Evolutionary conservation across 345 rosid species (phyloP).

Genomic region (Citrus australasica): DNA sequence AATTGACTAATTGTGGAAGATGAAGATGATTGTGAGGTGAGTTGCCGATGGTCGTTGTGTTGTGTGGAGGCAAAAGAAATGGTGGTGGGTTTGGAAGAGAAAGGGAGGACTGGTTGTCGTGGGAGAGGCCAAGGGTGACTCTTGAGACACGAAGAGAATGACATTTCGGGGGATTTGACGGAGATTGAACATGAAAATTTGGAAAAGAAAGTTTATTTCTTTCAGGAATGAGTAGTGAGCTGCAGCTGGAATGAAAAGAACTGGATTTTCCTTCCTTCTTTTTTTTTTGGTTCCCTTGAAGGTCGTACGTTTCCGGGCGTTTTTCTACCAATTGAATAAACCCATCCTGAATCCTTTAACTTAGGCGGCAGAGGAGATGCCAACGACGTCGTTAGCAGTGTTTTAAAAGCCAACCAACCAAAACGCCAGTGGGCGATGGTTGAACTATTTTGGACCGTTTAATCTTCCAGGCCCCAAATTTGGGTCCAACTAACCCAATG

Average conservation of each 20-base stretch:
- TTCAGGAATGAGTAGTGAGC: too few relatives aligned
- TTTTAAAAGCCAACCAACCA: background rate
- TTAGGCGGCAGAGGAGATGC: too few relatives aligned
- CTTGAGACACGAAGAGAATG: slow-evolving; percentile 53
- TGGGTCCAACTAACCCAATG: background rate
- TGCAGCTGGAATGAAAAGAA: background rate
- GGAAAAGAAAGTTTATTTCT: too few relatives aligned
- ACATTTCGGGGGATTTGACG: slow-evolving; percentile 32
- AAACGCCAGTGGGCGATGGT: background rate
- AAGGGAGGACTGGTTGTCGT: slow-evolving; percentile 22
- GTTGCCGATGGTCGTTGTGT: slow-evolving; percentile 21
- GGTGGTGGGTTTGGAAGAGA: slow-evolving; percentile 31
- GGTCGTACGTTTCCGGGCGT: background rate
- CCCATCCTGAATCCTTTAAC: background rate
- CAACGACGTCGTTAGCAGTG: background rate
- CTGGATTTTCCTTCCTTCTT: background rate
- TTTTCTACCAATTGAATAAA: background rate
- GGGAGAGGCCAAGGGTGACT: slow-evolving; percentile 46
- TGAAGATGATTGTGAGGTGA: slow-evolving; percentile 27
- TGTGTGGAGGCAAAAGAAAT: slow-evolving; percentile 31
- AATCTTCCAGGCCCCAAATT: rapidly evolving
- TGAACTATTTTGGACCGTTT: background rate
- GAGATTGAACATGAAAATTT: slow-evolving; percentile 6
- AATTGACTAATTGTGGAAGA: background rate
- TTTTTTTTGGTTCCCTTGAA: too few relatives aligned